Base-by-base conservation (phyloP, 805 yeast genomes). In the Ogataea dorogensis region DNA sequence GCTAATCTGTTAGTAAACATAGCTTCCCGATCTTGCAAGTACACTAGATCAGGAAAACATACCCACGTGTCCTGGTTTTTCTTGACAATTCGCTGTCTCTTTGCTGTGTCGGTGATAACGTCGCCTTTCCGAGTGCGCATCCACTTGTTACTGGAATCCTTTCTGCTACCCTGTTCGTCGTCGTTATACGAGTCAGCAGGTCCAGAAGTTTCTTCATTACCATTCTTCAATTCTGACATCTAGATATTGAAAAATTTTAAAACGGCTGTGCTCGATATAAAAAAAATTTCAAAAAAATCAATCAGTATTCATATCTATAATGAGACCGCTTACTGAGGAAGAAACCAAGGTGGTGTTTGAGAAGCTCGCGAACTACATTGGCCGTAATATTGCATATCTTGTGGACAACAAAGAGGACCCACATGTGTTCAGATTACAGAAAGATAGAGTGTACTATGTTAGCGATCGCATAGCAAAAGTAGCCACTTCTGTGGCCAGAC, bases 291-390 rank as follows among this genome's bases (percentile, higher is more conserved):
- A 24, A 18, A 34, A 35, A 35, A 19, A 18, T 14, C 15, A 17
- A 13, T 24, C 5, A 24, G 23, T 11, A 13, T 19, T 29, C 24
- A 18, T 21, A 15, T 16, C 19, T 9, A 15, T 19, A 23, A 91
- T 91, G 98, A 83, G 98, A 72, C 86, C 88, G 33, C 73, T 91
- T 49, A 91, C 98, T 47, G 98, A 91, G 60, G 96, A 88, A 61
- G 98, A 93, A 61, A 91, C 98, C 27, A 87, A 85, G 61, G 91
- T 83, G 12, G 95, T 93, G 26, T 91, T 93, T 61, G 98, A 93
- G 58, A 93, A 93, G 65, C 75, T 93, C 39, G 97, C 98, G 43
- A 91, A 84, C 61, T 93, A 93, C 56, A 86, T 93, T 49, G 98
- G 98, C n/a, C 75, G 96, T 61, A 93, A 91, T 63, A 91, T 93